Evolutionary conservation across 1,139 yeast genomes (phyloP).

Genomic region (Suhomyces taliae): DNA sequence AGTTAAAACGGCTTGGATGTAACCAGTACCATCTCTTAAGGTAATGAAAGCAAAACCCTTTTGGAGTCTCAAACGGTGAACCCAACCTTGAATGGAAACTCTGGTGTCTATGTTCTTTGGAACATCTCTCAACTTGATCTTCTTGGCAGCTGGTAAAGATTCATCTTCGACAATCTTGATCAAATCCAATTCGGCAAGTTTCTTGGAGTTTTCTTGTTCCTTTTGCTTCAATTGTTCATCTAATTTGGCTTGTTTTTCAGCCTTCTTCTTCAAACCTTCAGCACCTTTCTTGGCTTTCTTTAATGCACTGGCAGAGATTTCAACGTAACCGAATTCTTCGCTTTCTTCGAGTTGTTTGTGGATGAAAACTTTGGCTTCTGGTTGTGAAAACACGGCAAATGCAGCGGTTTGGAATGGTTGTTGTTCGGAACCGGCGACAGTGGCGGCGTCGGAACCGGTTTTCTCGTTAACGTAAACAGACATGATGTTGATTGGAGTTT

Average conservation of each 20-base stretch:
- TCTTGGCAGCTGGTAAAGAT: slow-evolving; percentile 67
- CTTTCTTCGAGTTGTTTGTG: slow-evolving; percentile 64
- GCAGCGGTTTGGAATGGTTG: slow-evolving; percentile 83
- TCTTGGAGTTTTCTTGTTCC: slow-evolving; percentile 67
- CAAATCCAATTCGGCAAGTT: slow-evolving; percentile 71
- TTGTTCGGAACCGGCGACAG: slow-evolving; percentile 59
- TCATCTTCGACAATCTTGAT: slow-evolving; percentile 72
- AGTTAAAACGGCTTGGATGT: slow-evolving; percentile 77
- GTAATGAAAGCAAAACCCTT: slow-evolving; percentile 91
- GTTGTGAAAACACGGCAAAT: slow-evolving; percentile 62
- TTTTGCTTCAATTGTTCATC: slow-evolving; percentile 61
- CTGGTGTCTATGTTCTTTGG: slow-evolving; percentile 58
- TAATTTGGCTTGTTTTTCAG: slow-evolving; percentile 71
- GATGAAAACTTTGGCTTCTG: slow-evolving; percentile 63
- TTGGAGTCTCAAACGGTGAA: slow-evolving; percentile 90
- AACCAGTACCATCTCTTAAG: slow-evolving; percentile 94
- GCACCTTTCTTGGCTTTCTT: slow-evolving; percentile 97
- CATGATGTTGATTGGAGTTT: slow-evolving; percentile 17
- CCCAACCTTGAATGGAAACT: slow-evolving; percentile 87
- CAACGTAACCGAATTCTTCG: slow-evolving; percentile 58
- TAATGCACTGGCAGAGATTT: slow-evolving; percentile 88
- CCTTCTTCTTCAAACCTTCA: slow-evolving; percentile 87
- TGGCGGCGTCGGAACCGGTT: slow-evolving; percentile 62
- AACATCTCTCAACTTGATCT: slow-evolving; percentile 62
- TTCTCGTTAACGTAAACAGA: slow-evolving; percentile 68